phyloP scores from a whole-genome alignment of 169 alveolate genomes.

The Theileria orientalis region DNA sequence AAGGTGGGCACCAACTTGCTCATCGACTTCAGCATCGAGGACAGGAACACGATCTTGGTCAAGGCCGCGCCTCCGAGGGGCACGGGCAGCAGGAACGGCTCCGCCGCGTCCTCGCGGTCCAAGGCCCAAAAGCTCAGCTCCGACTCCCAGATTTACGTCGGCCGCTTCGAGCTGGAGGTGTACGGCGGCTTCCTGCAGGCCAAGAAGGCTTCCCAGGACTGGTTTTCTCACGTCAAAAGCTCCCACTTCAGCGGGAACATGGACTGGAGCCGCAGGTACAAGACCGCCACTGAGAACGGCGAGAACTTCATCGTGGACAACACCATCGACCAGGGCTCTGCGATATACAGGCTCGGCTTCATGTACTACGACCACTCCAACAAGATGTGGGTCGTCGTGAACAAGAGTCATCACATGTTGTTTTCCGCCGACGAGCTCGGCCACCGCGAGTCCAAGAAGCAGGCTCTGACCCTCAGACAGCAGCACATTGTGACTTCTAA shows the following conservation, averaged over 20 bases:
- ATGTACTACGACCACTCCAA: background rate
- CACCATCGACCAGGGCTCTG: background rate
- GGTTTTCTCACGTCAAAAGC: slow-evolving; percentile 26
- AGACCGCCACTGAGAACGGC: background rate
- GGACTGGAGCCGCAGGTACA: too few relatives aligned
- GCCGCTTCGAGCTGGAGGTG: slow-evolving; percentile 35
- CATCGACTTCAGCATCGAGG: background rate
- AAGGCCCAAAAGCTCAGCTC: too few relatives aligned
- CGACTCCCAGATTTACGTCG: slow-evolving; percentile 12
- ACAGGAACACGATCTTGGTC: too few relatives aligned
- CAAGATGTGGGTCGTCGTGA: slow-evolving; percentile 12
- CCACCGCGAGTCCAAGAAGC: background rate
- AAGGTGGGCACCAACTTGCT: too few relatives aligned
- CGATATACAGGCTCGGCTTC: background rate
- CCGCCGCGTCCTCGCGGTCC: too few relatives aligned
- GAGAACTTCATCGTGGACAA: background rate
- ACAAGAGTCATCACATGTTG: background rate
- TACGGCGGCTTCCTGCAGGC: slow-evolving; percentile 57
- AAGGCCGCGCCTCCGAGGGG: too few relatives aligned
- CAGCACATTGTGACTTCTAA: background rate
- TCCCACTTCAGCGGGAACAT: background rate
- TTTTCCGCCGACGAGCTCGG: background rate
- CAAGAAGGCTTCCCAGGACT: slow-evolving; percentile 48
- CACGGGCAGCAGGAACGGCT: too few relatives aligned
- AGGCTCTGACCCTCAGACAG: slow-evolving; percentile 1